Evolutionary conservation across 768 basidiomycete genomes (phyloP).

Genomic region (Lactarius hatsudake): DNA sequence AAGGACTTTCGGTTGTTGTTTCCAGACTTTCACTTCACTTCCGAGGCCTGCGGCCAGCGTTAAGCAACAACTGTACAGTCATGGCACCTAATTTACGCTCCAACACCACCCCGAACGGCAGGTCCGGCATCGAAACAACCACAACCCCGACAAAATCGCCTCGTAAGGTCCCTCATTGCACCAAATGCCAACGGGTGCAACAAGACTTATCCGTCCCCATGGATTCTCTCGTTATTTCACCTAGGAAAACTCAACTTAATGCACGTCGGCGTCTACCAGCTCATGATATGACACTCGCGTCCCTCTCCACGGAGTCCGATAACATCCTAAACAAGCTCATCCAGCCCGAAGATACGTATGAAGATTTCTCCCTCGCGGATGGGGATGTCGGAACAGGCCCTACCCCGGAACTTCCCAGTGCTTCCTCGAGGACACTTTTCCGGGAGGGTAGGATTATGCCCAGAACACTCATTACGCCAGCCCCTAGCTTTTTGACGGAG

Average conservation of each 20-base stretch:
- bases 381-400: neutral
- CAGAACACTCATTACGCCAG: constrained; percentile 23
- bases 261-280: constrained; percentile 32
- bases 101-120: constrained; percentile 11
- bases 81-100: constrained; percentile 26
- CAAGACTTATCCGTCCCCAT: constrained; percentile 19
- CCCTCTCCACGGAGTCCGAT: constrained; percentile 47
- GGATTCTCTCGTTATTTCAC: constrained; percentile 24
- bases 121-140: constrained; percentile 7
- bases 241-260: constrained; percentile 18
- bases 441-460: constrained; percentile 26
- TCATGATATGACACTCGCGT: constrained; percentile 45
- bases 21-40: neutral
- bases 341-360: constrained; percentile 42
- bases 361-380: constrained; percentile 28
- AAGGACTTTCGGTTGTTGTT: neutral
- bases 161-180: constrained; percentile 53
- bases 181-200: constrained; percentile 46
- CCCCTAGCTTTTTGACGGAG: constrained; percentile 18
- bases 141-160: constrained; percentile 39
- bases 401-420: neutral
- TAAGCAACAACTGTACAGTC: neutral
- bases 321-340: constrained; percentile 47
- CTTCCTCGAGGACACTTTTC: constrained; percentile 1
- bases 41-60: neutral